phyloP scores from a whole-genome alignment of 2,329 filamentous ascomycete species.

The Geosmithia morbida region DNA sequence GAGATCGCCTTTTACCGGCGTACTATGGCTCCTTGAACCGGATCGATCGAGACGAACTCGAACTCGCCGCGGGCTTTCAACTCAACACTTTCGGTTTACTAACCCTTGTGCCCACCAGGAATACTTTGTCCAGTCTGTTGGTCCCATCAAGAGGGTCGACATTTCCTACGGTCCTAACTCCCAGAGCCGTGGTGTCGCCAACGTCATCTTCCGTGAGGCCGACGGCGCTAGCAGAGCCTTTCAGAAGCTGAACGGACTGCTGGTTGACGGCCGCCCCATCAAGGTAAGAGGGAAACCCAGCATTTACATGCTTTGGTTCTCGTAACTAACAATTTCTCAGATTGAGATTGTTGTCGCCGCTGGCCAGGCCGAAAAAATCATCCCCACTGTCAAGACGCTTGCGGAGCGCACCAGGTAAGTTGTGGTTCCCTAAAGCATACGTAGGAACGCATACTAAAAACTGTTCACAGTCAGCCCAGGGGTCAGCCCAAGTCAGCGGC shows the following conservation, averaged over 20 bases:
- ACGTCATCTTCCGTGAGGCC: conserved; percentile 69
- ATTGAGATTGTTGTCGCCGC: conserved; percentile 86
- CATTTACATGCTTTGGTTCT: neutral
- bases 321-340: conserved; percentile 26
- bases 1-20: conserved; percentile 4
- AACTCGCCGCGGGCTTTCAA: conserved; percentile 11
- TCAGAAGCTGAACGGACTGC: conserved; percentile 69
- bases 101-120: conserved; percentile 67
- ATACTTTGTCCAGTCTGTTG: conserved; percentile 82
- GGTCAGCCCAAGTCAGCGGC: conserved; percentile 72
- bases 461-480: conserved; percentile 34
- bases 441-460: conserved; percentile 4
- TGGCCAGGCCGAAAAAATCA: conserved; percentile 51
- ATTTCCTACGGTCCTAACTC: conserved; percentile 89
- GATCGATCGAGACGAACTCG: conserved; percentile 15
- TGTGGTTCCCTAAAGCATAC: neutral
- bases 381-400: conserved; percentile 53
- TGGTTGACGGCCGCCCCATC: conserved; percentile 81
- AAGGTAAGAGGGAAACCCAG: conserved; percentile 49
- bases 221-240: conserved; percentile 78
- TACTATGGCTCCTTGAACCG: conserved; percentile 6
- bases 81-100: conserved; percentile 36
- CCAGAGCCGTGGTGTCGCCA: conserved; percentile 81
- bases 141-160: conserved; percentile 79
- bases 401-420: conserved; percentile 67